Conservation (phyloP, 352 stramenopile species). For the Phytophthora pisi region DNA sequence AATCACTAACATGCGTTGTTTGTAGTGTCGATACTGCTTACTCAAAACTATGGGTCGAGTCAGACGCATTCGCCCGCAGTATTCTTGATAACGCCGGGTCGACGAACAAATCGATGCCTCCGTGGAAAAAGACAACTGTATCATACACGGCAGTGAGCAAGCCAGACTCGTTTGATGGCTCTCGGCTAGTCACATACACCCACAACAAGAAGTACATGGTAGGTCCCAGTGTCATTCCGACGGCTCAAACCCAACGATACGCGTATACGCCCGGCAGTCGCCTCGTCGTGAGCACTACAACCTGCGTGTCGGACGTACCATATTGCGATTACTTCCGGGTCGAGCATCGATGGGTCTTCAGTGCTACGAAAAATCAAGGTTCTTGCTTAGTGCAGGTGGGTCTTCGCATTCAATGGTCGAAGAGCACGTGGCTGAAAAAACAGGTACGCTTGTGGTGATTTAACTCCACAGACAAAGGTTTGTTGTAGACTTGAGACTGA, state of each 20-base stretch:
- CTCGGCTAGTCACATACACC: constrained; percentile 59
- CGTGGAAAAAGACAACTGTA: constrained; percentile 51
- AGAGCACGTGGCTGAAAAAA: constrained; percentile 89
- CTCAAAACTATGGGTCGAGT: constrained; percentile 68
- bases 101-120: constrained; percentile 60
- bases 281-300: constrained; percentile 78
- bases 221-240: constrained; percentile 78
- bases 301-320: constrained; percentile 73
- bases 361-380: constrained; percentile 45
- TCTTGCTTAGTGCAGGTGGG: constrained; percentile 65
- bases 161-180: constrained; percentile 67
- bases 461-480: neutral
- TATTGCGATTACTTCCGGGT: constrained; percentile 90
- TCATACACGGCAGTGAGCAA: constrained; percentile 64
- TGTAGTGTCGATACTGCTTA: constrained; percentile 70
- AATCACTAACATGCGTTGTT: constrained; percentile 2
- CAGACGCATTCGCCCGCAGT: constrained; percentile 46
- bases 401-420: constrained; percentile 75
- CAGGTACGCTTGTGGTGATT: constrained; percentile 52
- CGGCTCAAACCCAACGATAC: constrained; percentile 73
- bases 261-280: constrained; percentile 45
- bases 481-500: neutral
- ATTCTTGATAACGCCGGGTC: constrained; percentile 57
- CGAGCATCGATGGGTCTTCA: constrained; percentile 88
- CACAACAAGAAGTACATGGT: constrained; percentile 93